Evolutionary conservation across 192 early-diverging fungal genomes (phyloP), one percentile per base, ranked within the genome.

Genomic region (Umbelopsis vinacea): DNA sequence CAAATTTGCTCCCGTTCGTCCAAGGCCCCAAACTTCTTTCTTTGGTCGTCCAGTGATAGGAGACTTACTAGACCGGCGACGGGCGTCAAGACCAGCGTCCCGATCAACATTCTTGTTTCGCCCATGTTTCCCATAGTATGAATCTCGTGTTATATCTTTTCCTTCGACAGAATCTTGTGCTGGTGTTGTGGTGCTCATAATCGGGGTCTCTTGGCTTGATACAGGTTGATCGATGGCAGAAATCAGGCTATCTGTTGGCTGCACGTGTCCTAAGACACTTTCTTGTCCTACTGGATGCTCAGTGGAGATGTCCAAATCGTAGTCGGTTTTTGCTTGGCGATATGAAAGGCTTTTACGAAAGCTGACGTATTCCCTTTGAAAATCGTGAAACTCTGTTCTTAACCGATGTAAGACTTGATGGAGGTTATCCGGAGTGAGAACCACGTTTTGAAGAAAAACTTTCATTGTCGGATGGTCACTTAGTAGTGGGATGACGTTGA

Each of bases 391-490:
- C 37, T 86, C 82, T 3, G 69, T 19, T 15, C 73, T 52, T 37
- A 88, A 54, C 5, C 82, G 72, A 10, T 72, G 67, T 17, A 88
- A 63, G 6, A 88, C 77, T 12, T 73, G 60, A 15, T 46, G 46
- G 0, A 84, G 47, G 46, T 86, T 86, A 22, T 71, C 33, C 43
- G 71, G 45, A 7, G 71, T 85, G n/a, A 88, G 75, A 46, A 83
- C 66, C 15, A 82, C 79, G 70, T 85, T 81, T 71, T 86, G 80
- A 9, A 86, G 72, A 8, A 88, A 70, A 9, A 86, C 83, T 45
- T 76, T 76, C 85, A 88, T 86, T 4, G 87, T 88, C 5, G 87
- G 87, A 69, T 83, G 82, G 29, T 82, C 77, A 37, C 75, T 79
- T 21, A 88, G 76, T 71, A 82, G 75, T 19, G 82, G 80, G 54